Evolutionary conservation across 441 rosid genomes (phyloP).

Genomic region (Oxalis stricta): DNA sequence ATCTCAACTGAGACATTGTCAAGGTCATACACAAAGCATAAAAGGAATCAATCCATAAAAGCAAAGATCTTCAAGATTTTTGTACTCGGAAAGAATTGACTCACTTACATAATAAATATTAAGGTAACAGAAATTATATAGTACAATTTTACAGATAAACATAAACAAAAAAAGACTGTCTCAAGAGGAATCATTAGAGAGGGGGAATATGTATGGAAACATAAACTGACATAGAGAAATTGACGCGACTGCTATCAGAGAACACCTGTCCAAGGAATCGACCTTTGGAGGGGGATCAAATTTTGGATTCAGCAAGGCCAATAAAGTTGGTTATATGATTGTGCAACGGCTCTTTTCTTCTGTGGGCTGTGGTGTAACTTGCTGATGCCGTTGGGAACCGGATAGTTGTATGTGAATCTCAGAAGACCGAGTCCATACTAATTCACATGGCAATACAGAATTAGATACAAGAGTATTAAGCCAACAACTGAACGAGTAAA

Average conservation of each 20-base stretch:
- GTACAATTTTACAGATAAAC: slow-evolving; percentile 9
- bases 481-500: slow-evolving; percentile 1
- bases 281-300: slow-evolving; percentile 2
- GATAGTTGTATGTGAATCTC: slow-evolving; percentile 89
- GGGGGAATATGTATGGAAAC: slow-evolving; percentile 17
- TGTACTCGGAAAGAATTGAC: too few relatives aligned
- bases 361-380: slow-evolving; percentile 41
- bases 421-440: slow-evolving; percentile 95
- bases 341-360: slow-evolving; percentile 88
- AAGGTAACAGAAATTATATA: too few relatives aligned
- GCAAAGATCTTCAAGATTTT: too few relatives aligned
- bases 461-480: slow-evolving; percentile 5
- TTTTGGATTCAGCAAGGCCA: background rate
- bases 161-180: background rate
- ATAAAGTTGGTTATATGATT: slow-evolving; percentile 45
- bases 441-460: slow-evolving; percentile 10
- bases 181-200: background rate
- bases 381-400: slow-evolving; percentile 73
- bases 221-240: slow-evolving; percentile 14
- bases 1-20: too few relatives aligned
- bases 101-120: slow-evolving; percentile 4
- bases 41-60: too few relatives aligned
- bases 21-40: too few relatives aligned
- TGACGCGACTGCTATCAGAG: slow-evolving; percentile 3
- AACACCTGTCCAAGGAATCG: slow-evolving; percentile 3